Conservation (phyloP, 208 protist species). For the Acanthamoeba triangularis region DNA sequence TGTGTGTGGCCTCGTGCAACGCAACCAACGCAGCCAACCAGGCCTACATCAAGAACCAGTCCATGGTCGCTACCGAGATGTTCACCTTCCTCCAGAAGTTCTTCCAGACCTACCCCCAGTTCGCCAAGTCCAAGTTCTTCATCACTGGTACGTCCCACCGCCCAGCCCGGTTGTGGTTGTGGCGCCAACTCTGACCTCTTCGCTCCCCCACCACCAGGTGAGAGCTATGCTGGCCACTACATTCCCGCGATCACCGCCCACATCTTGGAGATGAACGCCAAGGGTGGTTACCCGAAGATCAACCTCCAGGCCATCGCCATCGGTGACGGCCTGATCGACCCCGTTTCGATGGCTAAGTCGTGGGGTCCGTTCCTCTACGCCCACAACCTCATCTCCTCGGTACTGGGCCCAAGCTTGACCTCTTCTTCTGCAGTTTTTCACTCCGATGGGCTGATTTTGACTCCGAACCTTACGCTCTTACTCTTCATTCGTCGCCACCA, state of each 20-base stretch:
- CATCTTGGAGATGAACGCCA: conserved; percentile 60
- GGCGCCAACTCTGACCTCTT: no score
- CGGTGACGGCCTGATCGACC: conserved; percentile 70
- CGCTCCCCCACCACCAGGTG: background rate
- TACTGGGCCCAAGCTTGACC: background rate
- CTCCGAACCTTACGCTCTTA: background rate
- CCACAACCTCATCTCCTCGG: conserved; percentile 43
- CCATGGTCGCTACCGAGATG: conserved; percentile 60
- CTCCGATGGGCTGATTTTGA: background rate
- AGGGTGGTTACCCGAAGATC: conserved; percentile 36
- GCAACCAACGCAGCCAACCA: background rate
- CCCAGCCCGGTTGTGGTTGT: background rate
- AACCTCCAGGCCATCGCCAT: conserved; percentile 70
- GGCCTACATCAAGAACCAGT: conserved; percentile 68
- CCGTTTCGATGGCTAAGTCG: conserved; percentile 68
- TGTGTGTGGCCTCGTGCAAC: background rate
- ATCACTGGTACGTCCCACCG: background rate
- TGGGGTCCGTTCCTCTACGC: conserved; percentile 68
- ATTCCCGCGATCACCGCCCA: conserved; percentile 62
- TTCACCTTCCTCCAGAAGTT: conserved; percentile 75
- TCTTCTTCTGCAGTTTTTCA: background rate
- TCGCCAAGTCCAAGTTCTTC: conserved; percentile 66
- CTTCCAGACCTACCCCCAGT: conserved; percentile 67
- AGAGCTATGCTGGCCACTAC: conserved; percentile 63
- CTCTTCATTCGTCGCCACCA: background rate